Percentiles rank a stretch among this genome's conserved stretches.
Evolutionary conservation across 2,329 filamentous ascomycete genomes (phyloP).

Genomic region (Alternaria arbusti): DNA sequence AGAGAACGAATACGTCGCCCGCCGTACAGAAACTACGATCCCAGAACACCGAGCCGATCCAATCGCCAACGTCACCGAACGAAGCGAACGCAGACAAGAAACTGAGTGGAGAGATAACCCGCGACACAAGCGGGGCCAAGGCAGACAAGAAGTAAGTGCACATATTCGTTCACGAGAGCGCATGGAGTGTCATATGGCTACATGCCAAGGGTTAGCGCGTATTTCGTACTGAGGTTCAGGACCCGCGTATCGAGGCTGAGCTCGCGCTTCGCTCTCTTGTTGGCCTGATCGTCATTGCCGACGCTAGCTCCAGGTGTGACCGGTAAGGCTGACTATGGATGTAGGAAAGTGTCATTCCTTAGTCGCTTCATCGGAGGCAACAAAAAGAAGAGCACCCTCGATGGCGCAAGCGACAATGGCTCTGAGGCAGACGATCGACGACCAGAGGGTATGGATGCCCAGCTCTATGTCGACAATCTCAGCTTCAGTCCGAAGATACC

Average conservation of each 20-base stretch:
- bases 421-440: constrained; percentile 73
- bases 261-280: constrained; percentile 1
- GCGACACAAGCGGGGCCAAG: constrained; percentile 32
- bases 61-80: constrained; percentile 46
- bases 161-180: background rate
- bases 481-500: constrained; percentile 88
- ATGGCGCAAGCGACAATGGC: constrained; percentile 64
- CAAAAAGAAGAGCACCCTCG: constrained; percentile 71
- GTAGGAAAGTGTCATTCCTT: constrained; percentile 87
- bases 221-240: background rate
- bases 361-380: constrained; percentile 78
- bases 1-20: constrained; percentile 70
- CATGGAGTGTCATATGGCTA: background rate
- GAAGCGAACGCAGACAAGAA: constrained; percentile 58
- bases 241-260: constrained; percentile 2
- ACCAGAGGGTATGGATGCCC: constrained; percentile 81
- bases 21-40: constrained; percentile 64
- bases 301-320: constrained; percentile 24
- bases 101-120: constrained; percentile 29
- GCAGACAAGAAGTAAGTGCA: constrained; percentile 48
- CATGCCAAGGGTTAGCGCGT: constrained; percentile 1
- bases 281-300: constrained; percentile 39
- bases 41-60: constrained; percentile 48
- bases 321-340: constrained; percentile 22
- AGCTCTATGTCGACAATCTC: constrained; percentile 74